phyloP scores from a whole-genome alignment of 192 early-diverging fungal genomes.

The Spizellomyces sp. region DNA sequence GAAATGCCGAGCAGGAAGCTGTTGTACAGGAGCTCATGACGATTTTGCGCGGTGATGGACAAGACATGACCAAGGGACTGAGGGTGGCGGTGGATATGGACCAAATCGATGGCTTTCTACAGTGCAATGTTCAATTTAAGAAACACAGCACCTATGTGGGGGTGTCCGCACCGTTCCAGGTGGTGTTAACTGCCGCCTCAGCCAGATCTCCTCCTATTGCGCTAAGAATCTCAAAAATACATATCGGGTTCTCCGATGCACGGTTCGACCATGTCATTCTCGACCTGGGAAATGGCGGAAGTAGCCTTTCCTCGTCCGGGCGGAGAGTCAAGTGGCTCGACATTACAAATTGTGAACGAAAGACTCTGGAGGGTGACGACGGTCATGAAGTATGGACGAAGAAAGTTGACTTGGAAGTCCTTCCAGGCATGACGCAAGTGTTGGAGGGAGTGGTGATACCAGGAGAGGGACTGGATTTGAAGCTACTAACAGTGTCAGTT shows the following conservation, averaged over 20 bases:
- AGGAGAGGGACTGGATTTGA: slow-evolving; percentile 56
- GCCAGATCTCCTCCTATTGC: slow-evolving; percentile 47
- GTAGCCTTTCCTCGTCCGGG: not conserved
- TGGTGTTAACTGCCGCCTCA: slow-evolving; percentile 47
- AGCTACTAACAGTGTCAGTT: slow-evolving; percentile 48
- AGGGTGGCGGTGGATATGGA: slow-evolving; percentile 57
- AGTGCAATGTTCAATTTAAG: slow-evolving; percentile 33
- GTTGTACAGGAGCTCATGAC: slow-evolving; percentile 31
- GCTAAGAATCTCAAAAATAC: slow-evolving; percentile 50
- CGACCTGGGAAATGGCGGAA: slow-evolving; percentile 17
- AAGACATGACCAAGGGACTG: slow-evolving; percentile 23
- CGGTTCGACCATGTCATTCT: slow-evolving; percentile 59
- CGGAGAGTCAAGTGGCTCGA: not conserved
- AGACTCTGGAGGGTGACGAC: slow-evolving; percentile 4
- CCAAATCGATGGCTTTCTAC: slow-evolving; percentile 64
- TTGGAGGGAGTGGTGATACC: slow-evolving; percentile 62
- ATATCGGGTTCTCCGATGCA: slow-evolving; percentile 60
- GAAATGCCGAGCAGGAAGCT: slow-evolving; percentile 8
- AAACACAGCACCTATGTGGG: slow-evolving; percentile 59
- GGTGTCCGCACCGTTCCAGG: slow-evolving; percentile 59
- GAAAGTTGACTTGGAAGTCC: slow-evolving; percentile 51
- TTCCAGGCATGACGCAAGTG: slow-evolving; percentile 52
- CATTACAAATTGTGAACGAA: slow-evolving; percentile 25
- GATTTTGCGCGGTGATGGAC: slow-evolving; percentile 31
- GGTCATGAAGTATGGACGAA: slow-evolving; percentile 39